These are phyloP conservation scores for Neoscytalidium dimidiatum DNA, from an alignment of 2,329 filamentous ascomycete genomes.

Conservation along the genomic window DNA sequence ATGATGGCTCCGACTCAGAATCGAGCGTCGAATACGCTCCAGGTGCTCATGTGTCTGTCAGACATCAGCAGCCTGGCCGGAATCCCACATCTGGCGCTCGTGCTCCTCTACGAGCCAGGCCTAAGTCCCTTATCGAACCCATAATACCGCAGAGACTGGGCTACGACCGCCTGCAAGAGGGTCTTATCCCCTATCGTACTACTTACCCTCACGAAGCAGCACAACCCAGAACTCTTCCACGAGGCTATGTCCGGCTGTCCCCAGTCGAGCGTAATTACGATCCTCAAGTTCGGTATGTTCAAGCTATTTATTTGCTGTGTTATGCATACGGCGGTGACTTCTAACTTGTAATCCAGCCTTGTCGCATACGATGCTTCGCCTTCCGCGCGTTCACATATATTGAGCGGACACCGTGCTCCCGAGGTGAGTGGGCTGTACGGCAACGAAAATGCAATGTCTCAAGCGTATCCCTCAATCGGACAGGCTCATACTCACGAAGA, in stretches of 20 bases:
- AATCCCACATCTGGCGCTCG: constrained; percentile 28
- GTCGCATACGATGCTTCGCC: not conserved
- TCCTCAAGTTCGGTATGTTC: not conserved
- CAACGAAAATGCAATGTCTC: not conserved
- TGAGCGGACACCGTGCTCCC: not conserved
- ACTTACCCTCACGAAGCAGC: not conserved
- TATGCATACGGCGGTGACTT: not conserved
- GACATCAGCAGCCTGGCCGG: constrained; percentile 33
- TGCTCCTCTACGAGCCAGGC: constrained; percentile 22
- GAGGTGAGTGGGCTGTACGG: not conserved
- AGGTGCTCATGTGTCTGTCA: constrained; percentile 32
- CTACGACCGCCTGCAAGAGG: not conserved
- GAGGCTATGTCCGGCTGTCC: not conserved
- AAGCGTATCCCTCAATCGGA: not conserved
- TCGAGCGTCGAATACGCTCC: constrained; percentile 9
- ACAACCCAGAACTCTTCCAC: not conserved
- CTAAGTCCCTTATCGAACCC: constrained; percentile 15
- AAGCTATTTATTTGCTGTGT: not conserved
- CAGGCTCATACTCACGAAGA: not conserved
- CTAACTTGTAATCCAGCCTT: not conserved
- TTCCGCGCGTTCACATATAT: not conserved
- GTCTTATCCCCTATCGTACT: not conserved
- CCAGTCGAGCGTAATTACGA: not conserved
- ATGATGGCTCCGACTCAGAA: constrained; percentile 23
- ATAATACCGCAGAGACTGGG: not conserved